Conservation (phyloP, 805 yeast genomes). For the Schizosaccharomyces lindneri region DNA sequence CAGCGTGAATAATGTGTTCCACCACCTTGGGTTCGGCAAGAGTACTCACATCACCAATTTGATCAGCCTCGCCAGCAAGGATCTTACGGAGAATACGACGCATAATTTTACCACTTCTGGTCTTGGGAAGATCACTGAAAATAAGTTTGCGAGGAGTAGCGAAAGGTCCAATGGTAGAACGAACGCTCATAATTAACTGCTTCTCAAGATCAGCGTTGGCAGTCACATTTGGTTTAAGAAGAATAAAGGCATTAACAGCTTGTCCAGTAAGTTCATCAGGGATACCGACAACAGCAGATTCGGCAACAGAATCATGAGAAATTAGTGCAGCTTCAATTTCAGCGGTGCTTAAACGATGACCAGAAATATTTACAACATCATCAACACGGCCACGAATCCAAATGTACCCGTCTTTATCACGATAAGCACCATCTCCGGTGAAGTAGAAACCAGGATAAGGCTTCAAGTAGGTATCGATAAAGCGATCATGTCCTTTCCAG, state of each 20-base stretch:
- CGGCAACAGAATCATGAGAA: conserved; percentile 60
- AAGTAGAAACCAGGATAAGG: conserved; percentile 87
- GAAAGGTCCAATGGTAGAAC: conserved; percentile 75
- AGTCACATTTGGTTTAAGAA: conserved; percentile 33
- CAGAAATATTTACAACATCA: conserved; percentile 92
- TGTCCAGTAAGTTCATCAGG: conserved; percentile 92
- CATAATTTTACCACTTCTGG: conserved; percentile 96
- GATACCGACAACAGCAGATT: conserved; percentile 90
- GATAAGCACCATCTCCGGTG: conserved; percentile 96
- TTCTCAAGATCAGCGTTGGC: conserved; percentile 23
- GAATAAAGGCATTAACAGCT: conserved; percentile 86
- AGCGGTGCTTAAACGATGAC: conserved; percentile 94
- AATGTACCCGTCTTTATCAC: conserved; percentile 86
- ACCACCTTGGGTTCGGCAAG: conserved; percentile 70
- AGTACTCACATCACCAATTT: conserved; percentile 79
- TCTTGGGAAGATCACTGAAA: conserved; percentile 86
- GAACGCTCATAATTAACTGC: conserved; percentile 64
- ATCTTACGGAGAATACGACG: conserved; percentile 90
- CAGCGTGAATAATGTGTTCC: conserved; percentile 45
- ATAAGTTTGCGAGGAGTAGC: conserved; percentile 86
- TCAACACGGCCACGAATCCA: conserved; percentile 98
- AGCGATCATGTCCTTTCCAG: conserved; percentile 67
- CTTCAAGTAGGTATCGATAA: conserved; percentile 70
- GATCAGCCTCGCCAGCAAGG: conserved; percentile 74
- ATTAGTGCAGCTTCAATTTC: conserved; percentile 85